These are phyloP conservation scores for Phytophthora sp. DNA, from an alignment of 352 stramenopile genomes.

Conservation along the genomic window DNA sequence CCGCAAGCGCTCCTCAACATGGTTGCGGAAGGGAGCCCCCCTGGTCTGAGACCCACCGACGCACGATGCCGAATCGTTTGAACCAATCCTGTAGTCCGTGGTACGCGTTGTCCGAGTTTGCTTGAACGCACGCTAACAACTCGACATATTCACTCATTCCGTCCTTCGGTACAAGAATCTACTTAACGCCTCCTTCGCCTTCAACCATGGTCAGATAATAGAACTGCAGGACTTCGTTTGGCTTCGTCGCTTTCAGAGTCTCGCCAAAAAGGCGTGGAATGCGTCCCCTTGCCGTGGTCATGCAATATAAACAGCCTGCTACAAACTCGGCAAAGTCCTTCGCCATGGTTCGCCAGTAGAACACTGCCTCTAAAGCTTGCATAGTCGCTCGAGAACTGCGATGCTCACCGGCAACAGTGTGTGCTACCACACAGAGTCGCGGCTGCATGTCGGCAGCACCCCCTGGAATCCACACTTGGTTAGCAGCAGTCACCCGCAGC, in stretches of 20 bases:
- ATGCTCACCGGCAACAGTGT: slow-evolving; percentile 30
- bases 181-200: slow-evolving; percentile 14
- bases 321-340: slow-evolving; percentile 17
- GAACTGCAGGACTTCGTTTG: slow-evolving; percentile 40
- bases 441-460: slow-evolving; percentile 27
- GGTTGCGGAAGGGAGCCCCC: neutral
- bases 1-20: neutral
- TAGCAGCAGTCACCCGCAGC: neutral
- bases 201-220: slow-evolving; percentile 36
- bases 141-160: slow-evolving; percentile 33
- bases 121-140: neutral
- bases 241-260: slow-evolving; percentile 29
- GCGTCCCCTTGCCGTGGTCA: neutral
- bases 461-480: slow-evolving; percentile 32
- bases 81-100: neutral
- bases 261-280: slow-evolving; percentile 23
- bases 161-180: slow-evolving; percentile 40
- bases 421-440: slow-evolving; percentile 29
- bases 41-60: slow-evolving; percentile 4
- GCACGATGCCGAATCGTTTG: slow-evolving; percentile 1
- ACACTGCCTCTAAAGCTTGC: slow-evolving; percentile 1
- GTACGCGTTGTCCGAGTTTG: neutral
- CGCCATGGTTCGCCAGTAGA: slow-evolving; percentile 23
- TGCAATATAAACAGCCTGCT: slow-evolving; percentile 19
- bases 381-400: slow-evolving; percentile 25